Base-by-base conservation (phyloP, 257 asterid species). In the Solanum bulbocastanum region DNA sequence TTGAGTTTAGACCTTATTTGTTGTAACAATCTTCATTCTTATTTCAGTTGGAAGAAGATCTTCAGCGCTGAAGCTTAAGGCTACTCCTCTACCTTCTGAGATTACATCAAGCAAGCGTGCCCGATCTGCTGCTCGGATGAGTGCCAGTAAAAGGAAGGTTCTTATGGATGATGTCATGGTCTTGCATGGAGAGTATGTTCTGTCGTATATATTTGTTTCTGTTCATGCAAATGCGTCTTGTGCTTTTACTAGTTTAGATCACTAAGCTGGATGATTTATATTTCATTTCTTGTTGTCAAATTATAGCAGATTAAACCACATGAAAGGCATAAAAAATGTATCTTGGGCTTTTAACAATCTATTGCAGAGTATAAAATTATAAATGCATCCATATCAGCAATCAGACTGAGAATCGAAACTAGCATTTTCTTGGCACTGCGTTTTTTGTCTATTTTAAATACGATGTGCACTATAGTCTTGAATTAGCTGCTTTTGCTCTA, bases 121-220 rank as follows among this genome's bases (percentile, higher is more conserved):
- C 5, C 94, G 94, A 58, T 83, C 94, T 71, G 92, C 93, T 92
- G 88, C 92, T 1, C 95, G 96, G 69, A 87, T 94, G 86, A 89
- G 88, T 91, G 90, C 94, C 81, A 87, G 90, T 87, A 97, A 97
- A 93, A 93, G 98, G 93, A 97, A 94, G 93, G 91, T 95, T 86
- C 96, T 93, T 40, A 92, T 95, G 94, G 99, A 97, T 87, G 99
- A 97, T 52, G 91, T 96, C 40, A 97, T 97, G 99, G 99, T 96
- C 91, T 92, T 97, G 94, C 99, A 97, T 60, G 99, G 99, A 90
- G 99, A 96, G 99, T 96, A 96, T 89, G 99, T 92, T 89, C 85
- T 62, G 82, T 36, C 74, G 25, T n/a, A n/a, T 30, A 10, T 49
- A 18, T 44, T 82, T 82, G 44, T 30, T 82, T 82, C 69, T 30